Conservation (phyloP, 305 asterid species). For the Withania somnifera region DNA sequence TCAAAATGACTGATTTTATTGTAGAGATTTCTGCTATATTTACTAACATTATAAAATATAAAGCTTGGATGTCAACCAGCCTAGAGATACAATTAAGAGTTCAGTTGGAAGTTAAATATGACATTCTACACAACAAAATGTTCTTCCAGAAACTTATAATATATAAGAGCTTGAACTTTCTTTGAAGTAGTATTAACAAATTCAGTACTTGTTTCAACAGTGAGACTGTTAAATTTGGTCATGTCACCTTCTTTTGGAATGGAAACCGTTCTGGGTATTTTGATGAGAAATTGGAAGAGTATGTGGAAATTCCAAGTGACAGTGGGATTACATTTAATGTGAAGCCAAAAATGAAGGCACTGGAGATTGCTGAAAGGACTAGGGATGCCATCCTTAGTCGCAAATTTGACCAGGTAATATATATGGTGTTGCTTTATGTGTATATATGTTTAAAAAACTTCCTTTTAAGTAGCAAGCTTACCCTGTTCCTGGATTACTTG, state of each 20-base stretch:
- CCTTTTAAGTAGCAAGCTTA: background rate
- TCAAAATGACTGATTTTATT: background rate
- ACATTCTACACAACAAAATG: background rate
- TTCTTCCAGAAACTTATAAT: background rate
- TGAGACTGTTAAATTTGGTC: slow-evolving; percentile 95
- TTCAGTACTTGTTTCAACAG: slow-evolving; percentile 25
- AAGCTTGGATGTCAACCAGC: background rate
- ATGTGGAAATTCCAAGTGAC: slow-evolving; percentile 91
- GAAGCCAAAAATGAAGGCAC: slow-evolving; percentile 88
- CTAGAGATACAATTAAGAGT: background rate
- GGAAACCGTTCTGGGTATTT: slow-evolving; percentile 96
- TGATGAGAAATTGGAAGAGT: slow-evolving; percentile 64
- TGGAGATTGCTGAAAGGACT: slow-evolving; percentile 89
- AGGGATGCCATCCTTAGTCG: slow-evolving; percentile 79
- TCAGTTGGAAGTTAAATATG: background rate
- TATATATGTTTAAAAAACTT: background rate
- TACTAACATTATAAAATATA: background rate
- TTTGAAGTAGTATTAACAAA: background rate
- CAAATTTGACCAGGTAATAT: slow-evolving; percentile 80
- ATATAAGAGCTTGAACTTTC: background rate
- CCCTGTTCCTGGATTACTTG: background rate
- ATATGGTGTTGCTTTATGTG: background rate
- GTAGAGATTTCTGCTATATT: background rate
- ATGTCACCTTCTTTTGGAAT: slow-evolving; percentile 96
- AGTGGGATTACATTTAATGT: slow-evolving; percentile 81